Evolutionary conservation across 331 rosid species (phyloP).

Genomic region (Spiraea crenata): DNA sequence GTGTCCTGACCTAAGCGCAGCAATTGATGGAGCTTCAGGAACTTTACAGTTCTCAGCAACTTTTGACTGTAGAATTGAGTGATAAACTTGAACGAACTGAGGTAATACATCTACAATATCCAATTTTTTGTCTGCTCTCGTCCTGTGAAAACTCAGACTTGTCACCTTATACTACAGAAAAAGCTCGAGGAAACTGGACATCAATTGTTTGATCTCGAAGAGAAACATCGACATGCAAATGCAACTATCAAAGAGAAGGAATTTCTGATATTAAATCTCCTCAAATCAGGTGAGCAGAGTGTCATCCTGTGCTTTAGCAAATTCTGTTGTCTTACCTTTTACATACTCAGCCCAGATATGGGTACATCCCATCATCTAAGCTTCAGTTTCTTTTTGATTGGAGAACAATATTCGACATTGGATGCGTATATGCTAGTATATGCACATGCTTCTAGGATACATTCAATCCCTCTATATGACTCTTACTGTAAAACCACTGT

Average conservation of each 20-base stretch:
- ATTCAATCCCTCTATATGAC: not conserved
- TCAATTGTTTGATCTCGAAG: slow-evolving; percentile 84
- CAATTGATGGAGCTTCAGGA: slow-evolving; percentile 88
- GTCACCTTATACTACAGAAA: slow-evolving; percentile 49
- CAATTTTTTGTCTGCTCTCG: slow-evolving; percentile 5
- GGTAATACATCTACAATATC: slow-evolving; percentile 38
- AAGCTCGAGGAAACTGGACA: slow-evolving; percentile 83
- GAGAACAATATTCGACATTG: not conserved
- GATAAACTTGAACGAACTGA: slow-evolving; percentile 85
- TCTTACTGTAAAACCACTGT: slow-evolving; percentile 3
- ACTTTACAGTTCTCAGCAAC: slow-evolving; percentile 82
- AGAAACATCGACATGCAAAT: slow-evolving; percentile 88
- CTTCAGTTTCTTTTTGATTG: not conserved
- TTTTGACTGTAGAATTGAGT: slow-evolving; percentile 72
- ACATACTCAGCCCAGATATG: not conserved
- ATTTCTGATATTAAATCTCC: slow-evolving; percentile 80
- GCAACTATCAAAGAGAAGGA: slow-evolving; percentile 94
- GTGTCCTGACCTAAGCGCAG: slow-evolving; percentile 44
- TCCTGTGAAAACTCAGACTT: slow-evolving; percentile 16
- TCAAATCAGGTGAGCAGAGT: slow-evolving; percentile 73
- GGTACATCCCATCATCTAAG: not conserved
- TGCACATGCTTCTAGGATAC: not conserved
- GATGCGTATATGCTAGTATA: not conserved
- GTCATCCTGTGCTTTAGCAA: slow-evolving; percentile 1
- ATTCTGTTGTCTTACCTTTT: not conserved